Base-by-base conservation (phyloP, 2,329 filamentous ascomycete species). In the Cladophialophora chaetospira region DNA sequence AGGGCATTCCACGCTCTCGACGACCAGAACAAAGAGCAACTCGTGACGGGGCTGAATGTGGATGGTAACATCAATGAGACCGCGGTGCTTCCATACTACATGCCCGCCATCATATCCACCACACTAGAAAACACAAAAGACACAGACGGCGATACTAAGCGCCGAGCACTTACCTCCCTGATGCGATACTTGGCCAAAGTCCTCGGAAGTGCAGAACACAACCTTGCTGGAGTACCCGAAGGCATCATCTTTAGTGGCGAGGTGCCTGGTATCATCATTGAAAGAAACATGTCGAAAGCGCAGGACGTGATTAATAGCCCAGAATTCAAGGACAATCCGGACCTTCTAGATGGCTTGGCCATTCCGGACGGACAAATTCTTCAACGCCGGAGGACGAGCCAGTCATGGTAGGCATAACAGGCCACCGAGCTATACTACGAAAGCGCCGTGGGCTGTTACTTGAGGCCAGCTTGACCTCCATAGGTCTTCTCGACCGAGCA, bases 21-120 rank as follows among this genome's bases (percentile, higher is more conserved):
- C 5, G 36, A 53, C 4, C 13, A 48, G 2, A 58, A 53, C 15
- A 65, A 63, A 36, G 13, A 62, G 1, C 53, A 60, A 6, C 64
- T 74, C 3, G 59, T 71, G 5, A 48, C 64, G 5, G 64, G 68
- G 23, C 63, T 75, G 19, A 74, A 70, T 55, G 65, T 72, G 10
- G 70, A 73, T 53, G 73, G 73, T 1, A 62, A 68, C 3, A 60
- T 67, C 28, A 67, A 69, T 17, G 65, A 69, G 29, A 68, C 67
- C 5, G 73, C 72, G 0, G 67, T 75, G 10, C 60, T 72, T 5
- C 69, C 70, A 3, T 74, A 73, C 29, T 75, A 75, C 38, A 71
- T 72, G 58, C 72, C 73, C 2, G 72, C 71, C 1, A 64, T 74
- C 10, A 61, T 73, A 23, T 66, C 66, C 4, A 68, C 69, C 38